These are phyloP conservation scores for Penicillium subrubescens DNA, from an alignment of 495 filamentous ascomycete genomes.

Conservation along the genomic window DNA sequence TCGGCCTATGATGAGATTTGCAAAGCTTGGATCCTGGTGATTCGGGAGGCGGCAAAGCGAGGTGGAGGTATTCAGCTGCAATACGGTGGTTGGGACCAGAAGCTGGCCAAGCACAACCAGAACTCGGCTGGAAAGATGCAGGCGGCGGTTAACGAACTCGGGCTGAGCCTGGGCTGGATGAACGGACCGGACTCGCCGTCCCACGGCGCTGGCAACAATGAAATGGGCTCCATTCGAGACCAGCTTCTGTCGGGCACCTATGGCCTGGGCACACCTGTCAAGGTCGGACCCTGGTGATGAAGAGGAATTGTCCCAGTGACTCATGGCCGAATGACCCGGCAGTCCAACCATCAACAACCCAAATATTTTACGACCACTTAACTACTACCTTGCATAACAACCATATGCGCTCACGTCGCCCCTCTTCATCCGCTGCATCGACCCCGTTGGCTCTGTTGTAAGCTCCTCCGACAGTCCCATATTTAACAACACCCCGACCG, in stretches of 20 bases:
- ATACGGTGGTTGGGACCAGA: slow-evolving; percentile 92
- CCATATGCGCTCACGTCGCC: slow-evolving; percentile 14
- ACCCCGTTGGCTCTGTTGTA: slow-evolving; percentile 18
- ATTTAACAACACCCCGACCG: slow-evolving; percentile 31
- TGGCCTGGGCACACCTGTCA: slow-evolving; percentile 66
- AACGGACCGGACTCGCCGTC: slow-evolving; percentile 53
- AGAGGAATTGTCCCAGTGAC: neutral
- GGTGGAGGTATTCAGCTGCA: slow-evolving; percentile 90
- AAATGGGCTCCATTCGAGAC: slow-evolving; percentile 70
- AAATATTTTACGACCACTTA: slow-evolving; percentile 8
- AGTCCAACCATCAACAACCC: neutral
- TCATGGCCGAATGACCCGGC: neutral
- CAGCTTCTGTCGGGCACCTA: slow-evolving; percentile 80
- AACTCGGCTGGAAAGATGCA: slow-evolving; percentile 81
- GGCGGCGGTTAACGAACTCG: slow-evolving; percentile 76
- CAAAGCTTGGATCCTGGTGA: slow-evolving; percentile 89
- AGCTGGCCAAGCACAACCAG: slow-evolving; percentile 83
- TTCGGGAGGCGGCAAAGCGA: slow-evolving; percentile 86
- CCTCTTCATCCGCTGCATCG: slow-evolving; percentile 10
- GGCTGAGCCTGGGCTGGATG: slow-evolving; percentile 76
- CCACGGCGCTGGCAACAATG: slow-evolving; percentile 44
- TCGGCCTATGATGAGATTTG: slow-evolving; percentile 95
- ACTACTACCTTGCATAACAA: slow-evolving; percentile 12
- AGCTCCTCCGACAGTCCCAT: slow-evolving; percentile 23
- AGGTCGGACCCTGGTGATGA: slow-evolving; percentile 70